Conservation (phyloP, 1,139 yeast species). For the Yamadazyma pseudoaaseri region DNA sequence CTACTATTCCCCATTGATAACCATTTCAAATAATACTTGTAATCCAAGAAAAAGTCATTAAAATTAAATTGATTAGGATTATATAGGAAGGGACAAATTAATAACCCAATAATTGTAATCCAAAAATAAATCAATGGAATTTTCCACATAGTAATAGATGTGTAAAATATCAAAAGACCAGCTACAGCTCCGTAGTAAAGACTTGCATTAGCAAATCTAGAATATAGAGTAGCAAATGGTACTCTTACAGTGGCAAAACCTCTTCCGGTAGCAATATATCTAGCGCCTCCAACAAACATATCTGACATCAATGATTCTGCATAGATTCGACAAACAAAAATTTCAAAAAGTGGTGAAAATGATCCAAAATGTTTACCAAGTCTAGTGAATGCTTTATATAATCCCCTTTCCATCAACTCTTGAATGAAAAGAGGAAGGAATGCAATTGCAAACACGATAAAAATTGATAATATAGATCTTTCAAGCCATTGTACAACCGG, state of each 20-base stretch:
- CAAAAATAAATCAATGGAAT: conserved; percentile 47
- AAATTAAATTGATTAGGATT: conserved; percentile 53
- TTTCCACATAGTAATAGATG: conserved; percentile 49
- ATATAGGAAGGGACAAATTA: conserved; percentile 49
- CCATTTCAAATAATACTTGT: conserved; percentile 43
- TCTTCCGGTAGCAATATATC: conserved; percentile 54
- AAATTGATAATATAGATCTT: conserved; percentile 48
- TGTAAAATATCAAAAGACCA: conserved; percentile 39
- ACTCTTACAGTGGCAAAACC: conserved; percentile 52
- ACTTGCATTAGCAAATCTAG: conserved; percentile 48
- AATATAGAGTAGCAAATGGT: conserved; percentile 42
- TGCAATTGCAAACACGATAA: conserved; percentile 48
- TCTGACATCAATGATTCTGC: conserved; percentile 49
- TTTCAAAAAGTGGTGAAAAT: conserved; percentile 53
- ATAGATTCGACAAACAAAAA: conserved; percentile 51
- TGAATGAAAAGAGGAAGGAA: conserved; percentile 52
- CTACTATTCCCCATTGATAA: conserved; percentile 42
- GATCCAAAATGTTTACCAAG: conserved; percentile 48
- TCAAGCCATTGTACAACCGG: conserved; percentile 54
- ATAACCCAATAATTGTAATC: conserved; percentile 44
- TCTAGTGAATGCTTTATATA: conserved; percentile 44
- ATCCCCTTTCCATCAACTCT: conserved; percentile 51
- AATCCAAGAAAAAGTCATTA: conserved; percentile 51
- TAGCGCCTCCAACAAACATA: conserved; percentile 52
- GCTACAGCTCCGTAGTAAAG: conserved; percentile 42